phyloP scores from a whole-genome alignment of 78 protist species.

The Planoprotostelium fungivorum region DNA sequence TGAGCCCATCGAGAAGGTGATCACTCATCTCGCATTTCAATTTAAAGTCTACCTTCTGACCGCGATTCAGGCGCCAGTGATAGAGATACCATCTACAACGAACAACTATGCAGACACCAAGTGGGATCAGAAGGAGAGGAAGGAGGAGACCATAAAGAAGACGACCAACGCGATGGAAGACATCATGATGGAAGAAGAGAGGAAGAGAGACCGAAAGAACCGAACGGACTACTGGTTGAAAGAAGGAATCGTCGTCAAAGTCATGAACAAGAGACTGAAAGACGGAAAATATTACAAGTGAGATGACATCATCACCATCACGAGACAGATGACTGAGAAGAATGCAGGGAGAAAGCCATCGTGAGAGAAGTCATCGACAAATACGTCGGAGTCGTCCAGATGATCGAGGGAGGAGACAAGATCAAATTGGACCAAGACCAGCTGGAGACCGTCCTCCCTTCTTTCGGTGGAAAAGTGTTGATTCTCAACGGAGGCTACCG shows the following conservation, averaged over 20 bases:
- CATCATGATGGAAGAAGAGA: slow-evolving; percentile 21
- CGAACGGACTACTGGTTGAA: slow-evolving; percentile 22
- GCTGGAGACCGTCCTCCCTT: neutral
- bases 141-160: neutral
- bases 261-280: slow-evolving; percentile 31
- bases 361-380: neutral
- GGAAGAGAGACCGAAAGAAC: slow-evolving; percentile 5
- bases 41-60: neutral
- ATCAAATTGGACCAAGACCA: neutral
- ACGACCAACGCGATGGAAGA: slow-evolving; percentile 25
- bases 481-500: neutral
- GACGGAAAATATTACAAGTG: slow-evolving; percentile 24
- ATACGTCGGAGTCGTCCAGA: neutral
- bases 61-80: neutral
- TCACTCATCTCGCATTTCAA: neutral
- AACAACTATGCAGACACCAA: neutral
- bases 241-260: slow-evolving; percentile 25
- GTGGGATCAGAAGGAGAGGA: neutral
- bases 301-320: neutral
- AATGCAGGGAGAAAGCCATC: neutral
- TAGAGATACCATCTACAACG: neutral
- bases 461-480: neutral
- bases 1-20: neutral
- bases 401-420: neutral
- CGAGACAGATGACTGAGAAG: neutral